Percentiles rank a stretch among this genome's conserved stretches.
These are phyloP conservation scores for Leishmania aethiopica DNA, from an alignment of 208 protist genomes.

Conservation along the genomic window DNA sequence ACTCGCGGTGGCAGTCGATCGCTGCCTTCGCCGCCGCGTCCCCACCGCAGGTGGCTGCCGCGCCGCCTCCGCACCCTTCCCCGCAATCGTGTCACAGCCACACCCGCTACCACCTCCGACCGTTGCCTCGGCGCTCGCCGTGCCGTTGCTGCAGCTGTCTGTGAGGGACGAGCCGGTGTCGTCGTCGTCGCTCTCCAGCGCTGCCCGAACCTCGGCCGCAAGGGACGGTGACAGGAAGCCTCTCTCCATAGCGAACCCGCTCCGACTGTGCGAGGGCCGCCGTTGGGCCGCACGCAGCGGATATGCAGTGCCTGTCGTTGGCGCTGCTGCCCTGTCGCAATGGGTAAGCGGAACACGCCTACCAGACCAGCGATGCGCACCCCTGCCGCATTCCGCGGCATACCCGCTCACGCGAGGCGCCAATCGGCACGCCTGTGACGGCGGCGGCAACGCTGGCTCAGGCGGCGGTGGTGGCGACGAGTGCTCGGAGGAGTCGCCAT, in stretches of 20 bases:
- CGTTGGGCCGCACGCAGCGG: neutral
- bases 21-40: neutral
- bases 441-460: neutral
- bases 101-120: neutral
- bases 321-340: neutral
- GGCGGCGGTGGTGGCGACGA: neutral
- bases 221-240: conserved; percentile 23
- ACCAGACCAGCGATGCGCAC: conserved; percentile 12
- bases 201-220: conserved; percentile 19
- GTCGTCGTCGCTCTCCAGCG: conserved; percentile 17
- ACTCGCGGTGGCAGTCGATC: neutral
- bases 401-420: neutral
- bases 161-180: neutral
- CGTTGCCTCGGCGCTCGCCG: neutral
- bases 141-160: neutral
- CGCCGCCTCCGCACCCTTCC: neutral
- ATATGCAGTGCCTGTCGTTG: neutral
- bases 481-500: neutral
- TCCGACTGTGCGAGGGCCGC: conserved; percentile 6
- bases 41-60: neutral
- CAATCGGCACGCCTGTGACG: neutral
- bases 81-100: neutral
- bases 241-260: conserved; percentile 13
- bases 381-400: too few relatives aligned
- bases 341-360: conserved; percentile 10